A percentile compares a stretch with the other conserved stretches of the same genome.
These are phyloP conservation scores for Eimeria sp. DNA, from an alignment of 169 alveolate species.

Conservation along the genomic window DNA sequence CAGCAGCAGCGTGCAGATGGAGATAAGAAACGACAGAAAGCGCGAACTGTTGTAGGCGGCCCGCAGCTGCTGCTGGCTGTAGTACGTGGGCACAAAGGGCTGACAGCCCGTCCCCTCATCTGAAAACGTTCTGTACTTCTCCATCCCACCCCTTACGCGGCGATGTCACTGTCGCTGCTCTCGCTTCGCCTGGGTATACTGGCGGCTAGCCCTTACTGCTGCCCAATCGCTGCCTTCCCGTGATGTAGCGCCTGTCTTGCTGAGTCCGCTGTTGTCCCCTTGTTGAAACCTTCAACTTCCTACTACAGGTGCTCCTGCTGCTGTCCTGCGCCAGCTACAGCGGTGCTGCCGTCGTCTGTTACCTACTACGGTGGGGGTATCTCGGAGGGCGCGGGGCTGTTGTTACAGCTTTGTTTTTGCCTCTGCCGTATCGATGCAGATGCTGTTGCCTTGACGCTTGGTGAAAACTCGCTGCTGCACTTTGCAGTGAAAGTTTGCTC, in stretches of 20 bases:
- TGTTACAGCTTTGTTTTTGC: not conserved
- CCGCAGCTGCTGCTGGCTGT: constrained; percentile 74
- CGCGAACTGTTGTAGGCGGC: constrained; percentile 35
- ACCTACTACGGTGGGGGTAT: not conserved
- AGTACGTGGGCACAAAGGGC: constrained; percentile 78
- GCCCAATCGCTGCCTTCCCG: not conserved
- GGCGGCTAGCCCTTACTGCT: constrained; percentile 41
- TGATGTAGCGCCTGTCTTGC: not conserved
- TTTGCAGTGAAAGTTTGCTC: not conserved
- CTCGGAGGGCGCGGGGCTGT: not conserved
- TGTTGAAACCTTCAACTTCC: not conserved
- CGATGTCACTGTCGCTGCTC: constrained; percentile 20
- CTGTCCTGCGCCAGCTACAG: not conserved
- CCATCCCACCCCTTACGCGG: constrained; percentile 43
- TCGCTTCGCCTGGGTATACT: not conserved
- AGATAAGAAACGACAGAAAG: not conserved
- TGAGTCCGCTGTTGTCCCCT: not conserved
- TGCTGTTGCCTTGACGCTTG: not conserved
- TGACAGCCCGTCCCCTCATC: constrained; percentile 79
- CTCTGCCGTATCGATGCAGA: not conserved
- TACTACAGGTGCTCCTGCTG: not conserved
- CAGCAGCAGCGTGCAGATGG: not conserved
- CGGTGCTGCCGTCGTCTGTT: not conserved
- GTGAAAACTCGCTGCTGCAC: not conserved
- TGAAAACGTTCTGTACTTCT: constrained; percentile 76